Base-by-base conservation (phyloP, 1,284 basidiomycete species). In the Naganishia cerealis region DNA sequence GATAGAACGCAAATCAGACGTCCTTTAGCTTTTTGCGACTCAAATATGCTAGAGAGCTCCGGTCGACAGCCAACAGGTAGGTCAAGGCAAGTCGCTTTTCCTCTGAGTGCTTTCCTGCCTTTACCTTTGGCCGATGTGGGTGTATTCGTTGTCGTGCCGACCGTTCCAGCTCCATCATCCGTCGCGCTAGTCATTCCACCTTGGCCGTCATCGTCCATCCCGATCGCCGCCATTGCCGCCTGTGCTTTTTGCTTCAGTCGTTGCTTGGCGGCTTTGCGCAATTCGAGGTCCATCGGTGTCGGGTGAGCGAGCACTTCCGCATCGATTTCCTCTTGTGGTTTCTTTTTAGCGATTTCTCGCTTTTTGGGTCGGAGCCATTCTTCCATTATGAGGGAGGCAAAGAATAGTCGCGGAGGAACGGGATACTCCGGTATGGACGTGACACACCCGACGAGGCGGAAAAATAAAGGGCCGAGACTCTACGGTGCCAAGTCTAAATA, bases 291-390 rank as follows among this genome's bases (percentile, higher is more conserved):
- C 69, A 70, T 70, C 18, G 69, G 69, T 15, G 69, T 70, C 12
- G 69, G 69, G 40, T 70, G 48, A 1, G 58, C 62, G 26, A 70
- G 43, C 16, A 59, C 65, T 24, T 57, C 61, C 7, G 66, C 69
- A 18, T 61, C 65, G 52, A 56, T 42, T 33, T 54, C 68, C 10
- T 67, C 66, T 42, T 55, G 54, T 12, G 55, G 40, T 43, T 48
- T 52, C 52, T 70, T 70, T 26, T 67, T 70, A 21, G 67, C 63
- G 55, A 70, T 62, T 52, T 70, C 69, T n/a, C 67, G 55, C 57
- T 70, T 70, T 46, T 68, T 70, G 9, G 69, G 69, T 21, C 66
- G 48, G 50, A 70, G 61, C 69, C 69, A 70, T 56, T 67, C 69
- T 54, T 70, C 69, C 69, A 70, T 70, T 26, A 48, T 63, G 16